Evolutionary conservation across 2,329 filamentous ascomycete species (phyloP).

Genomic region (Periconia sp.): DNA sequence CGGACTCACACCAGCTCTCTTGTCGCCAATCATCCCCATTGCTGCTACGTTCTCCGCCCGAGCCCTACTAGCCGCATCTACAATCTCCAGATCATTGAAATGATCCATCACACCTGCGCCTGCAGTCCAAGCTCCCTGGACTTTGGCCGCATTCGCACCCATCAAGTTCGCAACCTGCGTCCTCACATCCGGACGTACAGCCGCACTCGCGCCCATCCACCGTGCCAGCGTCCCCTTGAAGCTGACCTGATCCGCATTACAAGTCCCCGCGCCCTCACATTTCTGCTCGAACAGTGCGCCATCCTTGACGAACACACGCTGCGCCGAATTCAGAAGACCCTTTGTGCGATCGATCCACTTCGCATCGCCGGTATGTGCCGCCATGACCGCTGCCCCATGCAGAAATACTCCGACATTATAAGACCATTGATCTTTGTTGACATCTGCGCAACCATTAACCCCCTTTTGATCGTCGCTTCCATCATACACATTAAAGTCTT

Average conservation of each 20-base stretch:
- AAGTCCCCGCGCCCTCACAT: constrained; percentile 64
- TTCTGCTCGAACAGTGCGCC: constrained; percentile 59
- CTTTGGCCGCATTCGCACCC: constrained; percentile 13
- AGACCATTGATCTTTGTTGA: constrained; percentile 53
- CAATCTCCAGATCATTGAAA: constrained; percentile 23
- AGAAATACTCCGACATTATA: constrained; percentile 60
- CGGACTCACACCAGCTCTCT: not conserved
- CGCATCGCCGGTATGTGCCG: constrained; percentile 20
- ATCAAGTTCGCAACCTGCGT: constrained; percentile 20
- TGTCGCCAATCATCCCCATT: constrained; percentile 20
- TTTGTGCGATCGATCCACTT: constrained; percentile 31
- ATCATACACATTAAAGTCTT: constrained; percentile 59
- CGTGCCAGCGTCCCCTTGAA: constrained; percentile 60
- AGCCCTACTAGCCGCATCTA: constrained; percentile 23
- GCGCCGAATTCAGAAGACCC: constrained; percentile 43
- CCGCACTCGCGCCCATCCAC: constrained; percentile 33
- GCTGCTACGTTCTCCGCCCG: constrained; percentile 18
- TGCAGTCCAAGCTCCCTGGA: constrained; percentile 12
- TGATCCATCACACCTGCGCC: constrained; percentile 18
- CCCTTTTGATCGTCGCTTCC: constrained; percentile 54
- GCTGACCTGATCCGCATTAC: constrained; percentile 71
- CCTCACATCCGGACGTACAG: constrained; percentile 23
- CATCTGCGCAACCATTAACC: constrained; percentile 47
- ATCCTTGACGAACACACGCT: constrained; percentile 29
- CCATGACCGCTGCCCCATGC: constrained; percentile 51